Percentiles rank a stretch among this genome's conserved stretches.
phyloP scores from a whole-genome alignment of 768 basidiomycete species.

The Chalciporus sphaerocephalus region DNA sequence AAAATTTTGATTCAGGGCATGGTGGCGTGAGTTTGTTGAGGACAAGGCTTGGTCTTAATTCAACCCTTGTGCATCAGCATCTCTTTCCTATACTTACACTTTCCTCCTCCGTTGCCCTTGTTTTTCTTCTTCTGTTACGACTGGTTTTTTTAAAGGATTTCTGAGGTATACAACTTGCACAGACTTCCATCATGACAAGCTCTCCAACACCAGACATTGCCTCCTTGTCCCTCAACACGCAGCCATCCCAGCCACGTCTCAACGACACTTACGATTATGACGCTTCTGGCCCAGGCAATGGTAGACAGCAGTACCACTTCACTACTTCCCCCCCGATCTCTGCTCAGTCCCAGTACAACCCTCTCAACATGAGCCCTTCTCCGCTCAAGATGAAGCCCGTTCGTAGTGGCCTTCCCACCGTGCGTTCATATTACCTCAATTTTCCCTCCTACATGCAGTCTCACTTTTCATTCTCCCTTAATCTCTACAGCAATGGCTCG shows the following conservation, averaged over 20 bases:
- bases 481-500: constrained; percentile 75
- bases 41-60: constrained; percentile 11
- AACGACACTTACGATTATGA: constrained; percentile 87
- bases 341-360: constrained; percentile 45
- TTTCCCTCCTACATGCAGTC: constrained; percentile 20
- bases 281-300: constrained; percentile 44
- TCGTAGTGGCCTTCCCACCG: constrained; percentile 70
- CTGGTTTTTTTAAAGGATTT: constrained; percentile 21
- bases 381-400: constrained; percentile 70
- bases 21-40: constrained; percentile 30
- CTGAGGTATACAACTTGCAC: constrained; percentile 11
- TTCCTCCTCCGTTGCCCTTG: constrained; percentile 27
- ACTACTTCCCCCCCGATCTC: constrained; percentile 57
- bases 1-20: constrained; percentile 17
- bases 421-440: constrained; percentile 36
- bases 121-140: constrained; percentile 30
- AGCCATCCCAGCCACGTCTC: constrained; percentile 68
- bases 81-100: constrained; percentile 17
- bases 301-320: constrained; percentile 67
- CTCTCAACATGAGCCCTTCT: constrained; percentile 58
- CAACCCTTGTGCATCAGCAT: constrained; percentile 10
- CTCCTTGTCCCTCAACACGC: constrained; percentile 64
- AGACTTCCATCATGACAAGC: constrained; percentile 60
- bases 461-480: constrained; percentile 23
- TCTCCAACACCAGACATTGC: constrained; percentile 76